Evolutionary conservation across 2,329 filamentous ascomycete species (phyloP), one percentile per base, ranked within the genome.

Genomic region (Blastomyces gilchristii): DNA sequence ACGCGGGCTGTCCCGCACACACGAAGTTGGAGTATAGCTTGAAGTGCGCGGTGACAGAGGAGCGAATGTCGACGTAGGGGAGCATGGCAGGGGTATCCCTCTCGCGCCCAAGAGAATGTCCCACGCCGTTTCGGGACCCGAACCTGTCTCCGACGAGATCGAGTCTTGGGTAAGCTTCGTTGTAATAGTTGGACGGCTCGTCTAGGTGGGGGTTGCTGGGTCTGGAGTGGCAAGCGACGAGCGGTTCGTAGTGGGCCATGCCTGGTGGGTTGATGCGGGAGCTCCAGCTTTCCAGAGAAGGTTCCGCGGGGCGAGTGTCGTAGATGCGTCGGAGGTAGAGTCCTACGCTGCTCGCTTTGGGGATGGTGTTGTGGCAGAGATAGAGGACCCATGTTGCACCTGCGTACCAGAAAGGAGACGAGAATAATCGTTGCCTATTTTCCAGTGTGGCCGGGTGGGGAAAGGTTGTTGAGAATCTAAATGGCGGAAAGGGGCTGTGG

Each of bases 31-130:
- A 59, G 14, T 59, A 59, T 25, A 59, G 16, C 45, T 49, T 59
- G 57, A 59, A 59, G 16, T 47, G 18, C 57, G 14, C 28, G 18
- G 57, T 47, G 22, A 47, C 41, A 7, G 39, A 3, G 4, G 39
- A 34, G 41, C 57, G 57, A 18, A 14, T 47, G 57, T 59, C 57
- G 41, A 47, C n/a, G 57, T 59, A 59, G 6, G 57, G 57, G 12
- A 37, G 57, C 12, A 12, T n/a, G 25, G 22, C 14, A 9, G 22
- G 14, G 41, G 31, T 31, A 47, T 28, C 39, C 5, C n/a, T 57
- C 7, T 18, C 34, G 3, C 52, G 28, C 16, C 52, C 16, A 31
- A n/a, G 45, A 2, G n/a, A n/a, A 1, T 50, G n/a, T 25, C 47
- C 22, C 22, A 12, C 25, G 22, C 7, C 47, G 11, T 50, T 12